Percentiles rank a stretch among this genome's conserved stretches.
Evolutionary conservation across 163 green algal species (phyloP).

Genomic region (Smithsoniella earleae): DNA sequence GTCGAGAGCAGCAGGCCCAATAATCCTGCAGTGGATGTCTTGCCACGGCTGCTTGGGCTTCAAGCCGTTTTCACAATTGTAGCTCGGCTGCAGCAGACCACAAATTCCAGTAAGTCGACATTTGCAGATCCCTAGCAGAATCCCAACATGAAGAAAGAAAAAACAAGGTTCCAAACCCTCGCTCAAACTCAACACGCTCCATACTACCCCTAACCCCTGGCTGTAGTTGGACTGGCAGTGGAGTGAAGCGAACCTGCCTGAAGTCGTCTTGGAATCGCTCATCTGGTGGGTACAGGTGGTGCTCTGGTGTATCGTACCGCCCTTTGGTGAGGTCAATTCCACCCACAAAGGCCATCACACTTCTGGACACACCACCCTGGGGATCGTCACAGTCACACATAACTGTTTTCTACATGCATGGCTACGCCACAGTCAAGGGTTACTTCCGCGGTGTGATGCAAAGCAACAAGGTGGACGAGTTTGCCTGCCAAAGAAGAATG

Average conservation of each 20-base stretch:
- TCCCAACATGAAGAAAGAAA: too few species aligned
- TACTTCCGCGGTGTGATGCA: too few species aligned
- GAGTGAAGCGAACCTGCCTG: neutral
- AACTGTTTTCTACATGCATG: conserved; percentile 21
- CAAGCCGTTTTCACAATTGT: conserved; percentile 20
- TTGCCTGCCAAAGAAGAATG: too few species aligned
- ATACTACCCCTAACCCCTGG: too few species aligned
- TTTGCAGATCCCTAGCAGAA: too few species aligned
- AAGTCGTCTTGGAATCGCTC: conserved; percentile 13
- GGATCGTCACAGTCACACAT: conserved; percentile 14
- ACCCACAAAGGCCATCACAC: conserved; percentile 37
- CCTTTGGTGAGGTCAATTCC: conserved; percentile 40
- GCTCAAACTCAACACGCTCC: too few species aligned
- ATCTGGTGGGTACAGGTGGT: conserved; percentile 35
- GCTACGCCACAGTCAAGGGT: neutral
- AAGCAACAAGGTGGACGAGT: too few species aligned
- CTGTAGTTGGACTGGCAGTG: neutral
- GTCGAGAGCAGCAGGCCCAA: conserved; percentile 32
- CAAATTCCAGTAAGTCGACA: too few species aligned
- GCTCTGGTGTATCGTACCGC: conserved; percentile 40
- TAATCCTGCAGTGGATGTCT: conserved; percentile 35
- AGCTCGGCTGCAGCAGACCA: conserved; percentile 20
- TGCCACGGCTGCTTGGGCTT: conserved; percentile 33
- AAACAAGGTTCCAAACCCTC: too few species aligned
- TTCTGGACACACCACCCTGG: neutral